These are phyloP conservation scores for Inga leiocalycina DNA, from an alignment of 306 rosid genomes.

Conservation along the genomic window DNA sequence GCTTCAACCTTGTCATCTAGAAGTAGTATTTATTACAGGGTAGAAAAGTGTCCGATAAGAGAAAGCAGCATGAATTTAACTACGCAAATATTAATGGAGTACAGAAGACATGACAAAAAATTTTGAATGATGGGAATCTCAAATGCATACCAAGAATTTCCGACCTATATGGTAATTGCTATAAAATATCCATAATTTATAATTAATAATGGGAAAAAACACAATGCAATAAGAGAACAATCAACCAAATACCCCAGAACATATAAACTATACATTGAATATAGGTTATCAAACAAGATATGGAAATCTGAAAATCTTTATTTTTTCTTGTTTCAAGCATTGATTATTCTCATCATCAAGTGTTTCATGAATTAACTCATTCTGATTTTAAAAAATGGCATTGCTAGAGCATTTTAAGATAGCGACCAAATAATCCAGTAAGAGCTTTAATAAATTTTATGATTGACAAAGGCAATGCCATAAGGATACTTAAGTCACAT, in stretches of 20 bases:
- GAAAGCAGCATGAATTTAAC: neutral
- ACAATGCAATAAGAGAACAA: neutral
- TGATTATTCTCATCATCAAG: neutral
- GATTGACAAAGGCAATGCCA: neutral
- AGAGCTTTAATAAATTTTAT: neutral
- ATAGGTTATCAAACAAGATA: neutral
- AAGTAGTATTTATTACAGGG: neutral
- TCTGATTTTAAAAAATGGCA: neutral
- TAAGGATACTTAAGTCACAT: neutral
- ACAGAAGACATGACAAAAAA: neutral
- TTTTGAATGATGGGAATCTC: neutral
- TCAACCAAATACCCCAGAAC: neutral
- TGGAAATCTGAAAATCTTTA: neutral
- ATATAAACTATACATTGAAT: neutral
- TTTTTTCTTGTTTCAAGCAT: neutral
- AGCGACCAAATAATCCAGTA: neutral
- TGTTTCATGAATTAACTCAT: neutral
- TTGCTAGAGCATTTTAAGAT: neutral
- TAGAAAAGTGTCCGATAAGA: neutral
- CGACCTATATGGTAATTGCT: neutral
- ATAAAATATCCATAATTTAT: neutral
- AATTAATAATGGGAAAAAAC: neutral
- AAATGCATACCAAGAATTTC: neutral
- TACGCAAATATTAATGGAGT: neutral
- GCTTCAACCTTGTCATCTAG: conserved; percentile 4